phyloP scores from a whole-genome alignment of 1,284 basidiomycete species.

The Rhodotorula mucilaginosa region DNA sequence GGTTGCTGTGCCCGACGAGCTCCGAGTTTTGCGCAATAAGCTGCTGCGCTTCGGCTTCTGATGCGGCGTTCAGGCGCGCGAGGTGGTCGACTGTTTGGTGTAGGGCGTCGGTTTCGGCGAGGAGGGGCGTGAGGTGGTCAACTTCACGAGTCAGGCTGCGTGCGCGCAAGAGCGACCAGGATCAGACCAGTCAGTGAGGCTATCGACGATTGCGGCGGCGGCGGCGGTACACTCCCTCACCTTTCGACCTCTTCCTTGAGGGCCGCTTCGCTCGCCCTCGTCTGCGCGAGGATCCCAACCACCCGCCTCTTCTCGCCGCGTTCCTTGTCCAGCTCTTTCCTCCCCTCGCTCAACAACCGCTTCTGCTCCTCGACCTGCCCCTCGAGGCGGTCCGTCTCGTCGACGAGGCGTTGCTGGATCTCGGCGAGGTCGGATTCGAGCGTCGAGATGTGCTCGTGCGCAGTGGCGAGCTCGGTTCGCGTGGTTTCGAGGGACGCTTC shows the following conservation, averaged over 20 bases:
- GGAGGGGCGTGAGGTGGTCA: constrained; percentile 6
- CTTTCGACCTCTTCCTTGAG: constrained; percentile 24
- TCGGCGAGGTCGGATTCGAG: constrained; percentile 6
- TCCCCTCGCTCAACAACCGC: neutral
- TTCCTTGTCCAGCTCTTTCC: constrained; percentile 21
- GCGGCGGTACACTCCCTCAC: constrained; percentile 2
- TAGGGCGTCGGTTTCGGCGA: constrained; percentile 1
- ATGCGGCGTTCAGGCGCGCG: constrained; percentile 22
- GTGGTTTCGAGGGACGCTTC: neutral
- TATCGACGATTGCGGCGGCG: neutral
- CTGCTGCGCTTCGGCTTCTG: constrained; percentile 22
- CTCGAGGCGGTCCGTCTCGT: constrained; percentile 18
- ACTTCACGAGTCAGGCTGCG: constrained; percentile 15
- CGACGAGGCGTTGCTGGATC: constrained; percentile 10
- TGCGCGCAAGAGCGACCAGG: neutral
- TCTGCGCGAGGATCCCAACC: constrained; percentile 20
- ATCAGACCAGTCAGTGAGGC: neutral
- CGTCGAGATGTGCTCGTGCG: neutral
- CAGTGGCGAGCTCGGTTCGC: neutral
- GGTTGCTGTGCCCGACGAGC: constrained; percentile 30
- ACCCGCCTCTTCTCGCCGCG: constrained; percentile 21
- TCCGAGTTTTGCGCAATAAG: constrained; percentile 31
- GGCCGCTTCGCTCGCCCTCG: constrained; percentile 24
- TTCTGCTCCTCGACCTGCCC: constrained; percentile 31
- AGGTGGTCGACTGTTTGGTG: constrained; percentile 32